Conservation (phyloP, 225 moss, liverwort and hornwort genomes). For the Pseudisothecium myosuroides region DNA sequence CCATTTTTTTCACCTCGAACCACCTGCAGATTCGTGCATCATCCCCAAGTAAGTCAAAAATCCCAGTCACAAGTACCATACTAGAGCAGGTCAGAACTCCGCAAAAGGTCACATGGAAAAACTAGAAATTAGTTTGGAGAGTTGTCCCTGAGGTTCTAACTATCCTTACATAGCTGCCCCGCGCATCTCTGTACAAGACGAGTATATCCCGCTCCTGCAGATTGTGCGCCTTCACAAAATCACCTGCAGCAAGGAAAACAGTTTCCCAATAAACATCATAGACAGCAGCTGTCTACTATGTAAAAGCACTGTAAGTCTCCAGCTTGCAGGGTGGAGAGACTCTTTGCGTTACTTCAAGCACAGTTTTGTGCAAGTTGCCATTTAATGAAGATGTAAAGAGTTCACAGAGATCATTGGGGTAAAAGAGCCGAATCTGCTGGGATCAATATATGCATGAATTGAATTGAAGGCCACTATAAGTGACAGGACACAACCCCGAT, state of each 20-base stretch:
- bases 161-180: slow-evolving; percentile 29
- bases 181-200: slow-evolving; percentile 27
- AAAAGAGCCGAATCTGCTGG: neutral
- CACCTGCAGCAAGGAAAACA: slow-evolving; percentile 4
- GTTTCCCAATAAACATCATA: neutral
- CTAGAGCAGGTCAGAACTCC: neutral
- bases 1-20: slow-evolving; percentile 13
- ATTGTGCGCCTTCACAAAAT: slow-evolving; percentile 32
- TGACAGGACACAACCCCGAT: neutral
- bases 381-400: neutral
- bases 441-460: neutral
- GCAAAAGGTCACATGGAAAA: no score
- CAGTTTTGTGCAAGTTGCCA: neutral
- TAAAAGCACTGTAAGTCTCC: neutral
- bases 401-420: neutral
- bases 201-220: slow-evolving; percentile 37
- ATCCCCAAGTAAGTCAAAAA: neutral
- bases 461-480: neutral
- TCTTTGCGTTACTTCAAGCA: neutral
- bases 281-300: neutral
- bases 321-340: neutral
- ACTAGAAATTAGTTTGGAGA: neutral
- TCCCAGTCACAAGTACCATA: neutral
- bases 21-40: neutral
- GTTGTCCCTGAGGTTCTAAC: neutral